A percentile compares a stretch with the other conserved stretches of the same genome.
Conservation (phyloP, 441 rosid species). For the Populus hybrid region DNA sequence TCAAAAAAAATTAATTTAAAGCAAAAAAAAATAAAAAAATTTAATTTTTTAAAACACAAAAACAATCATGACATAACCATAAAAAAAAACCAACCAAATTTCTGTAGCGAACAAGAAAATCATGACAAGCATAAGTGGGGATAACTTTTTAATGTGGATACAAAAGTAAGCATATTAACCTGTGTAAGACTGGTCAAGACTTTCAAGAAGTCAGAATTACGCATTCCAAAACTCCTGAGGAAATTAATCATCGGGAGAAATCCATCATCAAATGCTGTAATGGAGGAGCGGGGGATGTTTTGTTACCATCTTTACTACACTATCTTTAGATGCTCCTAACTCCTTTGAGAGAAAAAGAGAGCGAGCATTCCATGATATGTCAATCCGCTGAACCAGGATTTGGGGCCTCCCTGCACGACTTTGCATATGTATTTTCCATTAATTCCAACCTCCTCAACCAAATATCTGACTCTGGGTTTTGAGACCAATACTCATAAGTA, state of each 20-base stretch:
- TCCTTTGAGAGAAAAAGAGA: constrained; percentile 56
- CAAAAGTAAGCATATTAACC: constrained; percentile 37
- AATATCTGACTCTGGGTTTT: too few relatives aligned
- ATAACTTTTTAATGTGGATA: not conserved
- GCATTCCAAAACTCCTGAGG: constrained; percentile 85
- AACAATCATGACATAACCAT: too few relatives aligned
- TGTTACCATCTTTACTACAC: constrained; percentile 75
- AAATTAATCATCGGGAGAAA: constrained; percentile 88
- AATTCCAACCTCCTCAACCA: too few relatives aligned
- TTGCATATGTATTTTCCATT: too few relatives aligned
- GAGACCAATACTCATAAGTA: too few relatives aligned
- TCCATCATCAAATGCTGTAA: constrained; percentile 92
- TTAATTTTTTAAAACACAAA: too few relatives aligned
- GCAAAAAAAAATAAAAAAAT: too few relatives aligned
- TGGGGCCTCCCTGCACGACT: too few relatives aligned
- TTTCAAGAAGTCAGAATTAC: constrained; percentile 76
- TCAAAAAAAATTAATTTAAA: too few relatives aligned
- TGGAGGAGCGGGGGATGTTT: constrained; percentile 95
- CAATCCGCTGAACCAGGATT: too few relatives aligned
- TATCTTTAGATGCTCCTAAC: constrained; percentile 46
- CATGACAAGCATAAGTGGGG: not conserved
- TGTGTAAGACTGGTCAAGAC: constrained; percentile 93
- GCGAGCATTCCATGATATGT: constrained; percentile 52
- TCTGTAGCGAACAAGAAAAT: not conserved
- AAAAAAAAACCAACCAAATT: not conserved